Percentiles rank a stretch among this genome's conserved stretches.
Evolutionary conservation across 2,329 filamentous ascomycete genomes (phyloP).

Genomic region (Teratosphaeria zuluensis): DNA sequence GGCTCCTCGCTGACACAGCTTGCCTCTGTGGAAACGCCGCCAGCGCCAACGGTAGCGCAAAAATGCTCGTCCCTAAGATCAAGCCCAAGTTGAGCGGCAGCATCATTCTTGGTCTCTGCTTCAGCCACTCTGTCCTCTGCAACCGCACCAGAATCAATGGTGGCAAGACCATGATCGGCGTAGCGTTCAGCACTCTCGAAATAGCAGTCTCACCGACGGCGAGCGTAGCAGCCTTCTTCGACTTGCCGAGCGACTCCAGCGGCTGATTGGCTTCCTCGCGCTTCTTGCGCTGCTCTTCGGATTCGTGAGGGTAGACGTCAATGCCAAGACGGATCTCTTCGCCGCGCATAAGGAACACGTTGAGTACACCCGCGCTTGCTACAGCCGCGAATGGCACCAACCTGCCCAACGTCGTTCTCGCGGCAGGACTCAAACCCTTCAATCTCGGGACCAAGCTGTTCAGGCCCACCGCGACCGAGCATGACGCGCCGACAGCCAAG

Average conservation of each 20-base stretch:
- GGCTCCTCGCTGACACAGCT: slow-evolving; percentile 59
- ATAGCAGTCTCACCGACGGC: slow-evolving; percentile 90
- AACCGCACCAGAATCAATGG: slow-evolving; percentile 76
- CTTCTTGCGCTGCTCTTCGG: slow-evolving; percentile 57
- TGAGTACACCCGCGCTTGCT: slow-evolving; percentile 79
- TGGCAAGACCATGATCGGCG: slow-evolving; percentile 93
- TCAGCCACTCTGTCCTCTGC: slow-evolving; percentile 76
- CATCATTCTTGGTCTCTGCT: slow-evolving; percentile 63
- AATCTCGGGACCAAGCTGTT: slow-evolving; percentile 83
- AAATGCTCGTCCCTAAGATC: slow-evolving; percentile 77
- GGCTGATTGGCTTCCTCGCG: slow-evolving; percentile 22
- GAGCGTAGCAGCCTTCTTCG: slow-evolving; percentile 73
- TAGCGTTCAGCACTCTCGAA: slow-evolving; percentile 84
- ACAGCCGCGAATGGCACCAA: slow-evolving; percentile 95
- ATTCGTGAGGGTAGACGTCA: slow-evolving; percentile 77
- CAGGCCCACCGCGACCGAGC: slow-evolving; percentile 83
- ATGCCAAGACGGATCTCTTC: slow-evolving; percentile 93
- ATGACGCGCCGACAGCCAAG: slow-evolving; percentile 84
- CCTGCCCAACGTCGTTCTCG: slow-evolving; percentile 67
- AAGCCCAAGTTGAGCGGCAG: slow-evolving; percentile 77
- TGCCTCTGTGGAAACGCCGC: slow-evolving; percentile 90
- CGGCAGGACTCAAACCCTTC: slow-evolving; percentile 62
- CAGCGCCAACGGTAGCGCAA: slow-evolving; percentile 79
- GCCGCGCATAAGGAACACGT: slow-evolving; percentile 94
- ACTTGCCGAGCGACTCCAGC: slow-evolving; percentile 63